Base-by-base conservation (phyloP, 2,329 filamentous ascomycete genomes). In the Penicillium sp. region DNA sequence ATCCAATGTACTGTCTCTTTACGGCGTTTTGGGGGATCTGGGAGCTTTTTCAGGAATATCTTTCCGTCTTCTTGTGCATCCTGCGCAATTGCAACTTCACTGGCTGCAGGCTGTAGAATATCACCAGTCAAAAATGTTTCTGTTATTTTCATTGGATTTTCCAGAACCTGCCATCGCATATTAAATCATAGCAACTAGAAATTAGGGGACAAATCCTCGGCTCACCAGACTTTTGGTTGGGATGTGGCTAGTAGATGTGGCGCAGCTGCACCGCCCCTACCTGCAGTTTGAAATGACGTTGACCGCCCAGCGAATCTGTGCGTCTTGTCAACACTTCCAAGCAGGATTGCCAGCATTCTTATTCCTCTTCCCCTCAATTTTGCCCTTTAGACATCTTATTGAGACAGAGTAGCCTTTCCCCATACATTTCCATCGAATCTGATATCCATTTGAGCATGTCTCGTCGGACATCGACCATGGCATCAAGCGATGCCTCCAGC, bases 1-100 rank as follows among this genome's bases (percentile, higher is more conserved):
- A 59, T 56, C 51, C 56, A 60, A 48, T 54, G 61, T 71, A 67
- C 67, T 74, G 69, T 73, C 69, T 74, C 68, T 66, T 74, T 74
- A 68, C 60, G 74, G 74, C 74, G 74, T 76, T 76, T 65, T 65
- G 69, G 72, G 72, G 70, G 72, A 73, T 69, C 66, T 60, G 69
- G 73, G 70, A 71, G 66, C 69, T 73, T 63, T 61, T 70, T 62
- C 67, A 71, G 68, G 69, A 71, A 71, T 60, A 66, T 68, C 65
- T 70, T 66, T 53, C 65, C 64, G 69, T 65, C 66, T 66, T 68
- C 62, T 69, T 73, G 69, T 70, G 67, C 67, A 69, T 70, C 65
- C 65, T 70, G 65, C 65, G 66, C 67, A 70, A 65, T 67, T 64
- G 58, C 63, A 67, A 63, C 61, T 67, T 65, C 57, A 62, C 40